Base-by-base conservation (phyloP, 805 yeast genomes). In the Tetrapisispora namnaoensis region DNA sequence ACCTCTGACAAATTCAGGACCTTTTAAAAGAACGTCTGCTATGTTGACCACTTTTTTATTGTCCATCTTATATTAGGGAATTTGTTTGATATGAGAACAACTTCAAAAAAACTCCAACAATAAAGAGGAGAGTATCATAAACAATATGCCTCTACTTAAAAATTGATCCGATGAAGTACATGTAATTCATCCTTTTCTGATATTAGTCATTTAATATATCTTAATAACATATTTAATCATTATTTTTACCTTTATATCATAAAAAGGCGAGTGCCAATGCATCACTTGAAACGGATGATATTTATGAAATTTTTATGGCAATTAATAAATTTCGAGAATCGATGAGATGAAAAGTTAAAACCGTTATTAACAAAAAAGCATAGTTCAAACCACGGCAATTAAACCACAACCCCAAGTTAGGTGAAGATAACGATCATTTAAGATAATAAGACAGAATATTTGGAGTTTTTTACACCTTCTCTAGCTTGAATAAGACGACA, bases 1-100 rank as follows among this genome's bases (percentile, higher is more conserved):
- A 18, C 59, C 52, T n/a, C 63, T 49, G 0, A 53, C 45, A 32
- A 64, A 58, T 18, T 68, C 63, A 3, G 74, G 74, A 22, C 51
- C 46, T 30, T 52, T 55, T 7, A 42, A 49, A n/a, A 62, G 36
- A 11, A 60, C 30, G 14, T 54, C 52, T 14, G 35, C 48, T 7
- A 54, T 48, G 32, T 37, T 32, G 2, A 46, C 17, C 24, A 5
- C 21, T 20, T 39, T 30, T 17, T 40, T 24, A 13, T n/a, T 34
- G 6, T 20, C 18, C 48, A 46, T 40, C 4, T 3, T 37, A 4
- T 8, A 24, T 32, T 10, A 32, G 11, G 4, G 4, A 32, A 32
- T 32, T 32, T 8, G 11, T 10, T 4, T 13, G 14, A 13, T 6
- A 6, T 32, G 13, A 5, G 13, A 32, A 6, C n/a, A 13, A 32